These are phyloP conservation scores for Herpetomonas tarakana DNA, from an alignment of 208 protist genomes.

Conservation along the genomic window DNA sequence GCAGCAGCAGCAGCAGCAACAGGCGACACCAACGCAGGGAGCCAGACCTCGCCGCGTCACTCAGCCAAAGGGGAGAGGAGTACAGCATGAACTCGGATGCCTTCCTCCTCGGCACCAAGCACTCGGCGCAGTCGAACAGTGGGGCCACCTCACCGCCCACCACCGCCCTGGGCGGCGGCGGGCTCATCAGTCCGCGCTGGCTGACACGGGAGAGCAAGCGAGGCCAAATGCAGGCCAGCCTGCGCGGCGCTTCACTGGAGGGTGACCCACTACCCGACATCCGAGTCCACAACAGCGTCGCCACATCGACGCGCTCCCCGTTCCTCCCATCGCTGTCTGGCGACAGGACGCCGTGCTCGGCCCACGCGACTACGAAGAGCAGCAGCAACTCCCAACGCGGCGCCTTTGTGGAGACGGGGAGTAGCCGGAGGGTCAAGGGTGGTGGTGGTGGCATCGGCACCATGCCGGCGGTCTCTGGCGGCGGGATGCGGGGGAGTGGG, in stretches of 20 bases:
- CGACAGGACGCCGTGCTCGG: background rate
- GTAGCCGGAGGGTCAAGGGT: background rate
- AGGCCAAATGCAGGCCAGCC: background rate
- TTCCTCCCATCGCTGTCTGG: constrained; percentile 1
- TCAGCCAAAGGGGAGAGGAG: too few species aligned
- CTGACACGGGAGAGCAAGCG: background rate
- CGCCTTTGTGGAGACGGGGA: background rate
- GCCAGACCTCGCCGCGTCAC: background rate
- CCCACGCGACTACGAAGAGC: constrained; percentile 1
- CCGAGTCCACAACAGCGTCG: background rate
- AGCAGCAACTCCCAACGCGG: background rate
- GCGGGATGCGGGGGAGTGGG: background rate
- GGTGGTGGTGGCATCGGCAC: background rate
- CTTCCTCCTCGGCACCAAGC: background rate
- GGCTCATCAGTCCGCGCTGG: background rate
- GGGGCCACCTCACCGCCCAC: background rate
- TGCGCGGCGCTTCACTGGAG: background rate
- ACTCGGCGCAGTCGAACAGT: background rate
- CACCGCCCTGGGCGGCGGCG: too few species aligned
- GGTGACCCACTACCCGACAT: background rate
- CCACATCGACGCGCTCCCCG: background rate
- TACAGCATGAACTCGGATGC: background rate
- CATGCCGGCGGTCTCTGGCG: background rate
- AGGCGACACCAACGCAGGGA: background rate
- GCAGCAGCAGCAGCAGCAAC: background rate